Evolutionary conservation across 805 yeast species (phyloP).

Genomic region (Torulaspora microellipsoides): DNA sequence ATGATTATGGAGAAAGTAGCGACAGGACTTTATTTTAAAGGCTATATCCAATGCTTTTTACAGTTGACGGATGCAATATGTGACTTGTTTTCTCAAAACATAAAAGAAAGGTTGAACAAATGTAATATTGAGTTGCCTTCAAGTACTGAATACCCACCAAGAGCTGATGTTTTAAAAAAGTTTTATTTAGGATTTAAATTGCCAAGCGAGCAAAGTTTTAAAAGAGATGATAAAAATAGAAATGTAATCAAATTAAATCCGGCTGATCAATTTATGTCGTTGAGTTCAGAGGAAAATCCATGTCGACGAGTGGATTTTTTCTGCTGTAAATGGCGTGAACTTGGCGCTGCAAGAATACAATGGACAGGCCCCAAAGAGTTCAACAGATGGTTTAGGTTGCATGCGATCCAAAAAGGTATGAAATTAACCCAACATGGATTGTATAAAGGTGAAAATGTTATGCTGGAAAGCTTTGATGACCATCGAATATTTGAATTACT

Average conservation of each 20-base stretch:
- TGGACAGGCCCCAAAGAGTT: constrained; percentile 33
- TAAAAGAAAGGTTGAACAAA: constrained; percentile 12
- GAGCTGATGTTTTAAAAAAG: constrained; percentile 13
- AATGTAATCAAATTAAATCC: constrained; percentile 6
- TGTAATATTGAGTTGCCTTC: constrained; percentile 7
- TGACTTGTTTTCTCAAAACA: constrained; percentile 6
- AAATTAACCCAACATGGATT: constrained; percentile 32
- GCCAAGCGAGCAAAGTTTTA: not conserved
- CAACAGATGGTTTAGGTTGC: constrained; percentile 27
- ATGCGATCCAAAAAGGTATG: constrained; percentile 26
- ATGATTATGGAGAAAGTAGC: constrained; percentile 20
- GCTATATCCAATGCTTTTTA: constrained; percentile 27
- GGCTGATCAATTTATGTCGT: constrained; percentile 24
- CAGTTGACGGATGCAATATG: constrained; percentile 17
- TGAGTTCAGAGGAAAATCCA: constrained; percentile 11
- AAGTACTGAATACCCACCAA: constrained; percentile 2
- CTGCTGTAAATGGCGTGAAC: constrained; percentile 29
- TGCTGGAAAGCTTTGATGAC: constrained; percentile 29
- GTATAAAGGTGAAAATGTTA: constrained; percentile 16
- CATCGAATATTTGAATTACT: constrained; percentile 24
- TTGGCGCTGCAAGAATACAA: constrained; percentile 33
- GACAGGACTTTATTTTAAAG: constrained; percentile 13
- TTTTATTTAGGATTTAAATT: constrained; percentile 23
- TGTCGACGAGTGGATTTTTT: constrained; percentile 34
- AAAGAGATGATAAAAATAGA: not conserved